Evolutionary conservation across 768 basidiomycete species (phyloP).

Genomic region (Boletus rubescentipes): DNA sequence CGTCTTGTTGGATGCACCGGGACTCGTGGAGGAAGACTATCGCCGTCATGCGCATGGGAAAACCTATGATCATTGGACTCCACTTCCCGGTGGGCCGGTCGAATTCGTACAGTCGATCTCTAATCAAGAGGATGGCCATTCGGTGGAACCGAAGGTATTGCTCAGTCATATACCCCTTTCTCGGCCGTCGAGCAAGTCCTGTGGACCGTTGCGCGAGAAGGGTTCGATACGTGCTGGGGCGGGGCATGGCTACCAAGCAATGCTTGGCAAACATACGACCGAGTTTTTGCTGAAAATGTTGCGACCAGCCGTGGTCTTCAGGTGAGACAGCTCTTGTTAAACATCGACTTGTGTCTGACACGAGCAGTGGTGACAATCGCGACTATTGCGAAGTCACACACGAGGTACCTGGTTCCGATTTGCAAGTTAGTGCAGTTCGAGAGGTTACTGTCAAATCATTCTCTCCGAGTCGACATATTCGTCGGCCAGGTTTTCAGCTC

Average conservation of each 20-base stretch:
- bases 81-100: slow-evolving; percentile 53
- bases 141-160: slow-evolving; percentile 46
- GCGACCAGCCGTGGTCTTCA: slow-evolving; percentile 70
- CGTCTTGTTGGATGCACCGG: slow-evolving; percentile 71
- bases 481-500: slow-evolving; percentile 81
- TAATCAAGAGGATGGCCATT: slow-evolving; percentile 31
- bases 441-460: slow-evolving; percentile 91
- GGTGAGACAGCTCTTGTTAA: slow-evolving; percentile 40
- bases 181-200: slow-evolving; percentile 68
- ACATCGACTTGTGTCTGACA: neutral
- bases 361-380: slow-evolving; percentile 77
- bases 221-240: slow-evolving; percentile 73
- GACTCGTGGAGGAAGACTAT: slow-evolving; percentile 83
- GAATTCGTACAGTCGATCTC: slow-evolving; percentile 53
- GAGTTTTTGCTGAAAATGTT: slow-evolving; percentile 66
- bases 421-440: slow-evolving; percentile 39
- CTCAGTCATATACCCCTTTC: slow-evolving; percentile 86
- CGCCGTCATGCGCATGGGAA: slow-evolving; percentile 50
- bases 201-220: slow-evolving; percentile 75
- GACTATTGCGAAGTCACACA: slow-evolving; percentile 85
- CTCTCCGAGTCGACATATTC: slow-evolving; percentile 70
- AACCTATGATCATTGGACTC: slow-evolving; percentile 55
- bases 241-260: slow-evolving; percentile 80
- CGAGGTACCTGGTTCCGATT: slow-evolving; percentile 31
- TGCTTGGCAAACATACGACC: slow-evolving; percentile 78